Evolutionary conservation across 2,329 filamentous ascomycete genomes (phyloP).

Genomic region (Sporothrix globosa): DNA sequence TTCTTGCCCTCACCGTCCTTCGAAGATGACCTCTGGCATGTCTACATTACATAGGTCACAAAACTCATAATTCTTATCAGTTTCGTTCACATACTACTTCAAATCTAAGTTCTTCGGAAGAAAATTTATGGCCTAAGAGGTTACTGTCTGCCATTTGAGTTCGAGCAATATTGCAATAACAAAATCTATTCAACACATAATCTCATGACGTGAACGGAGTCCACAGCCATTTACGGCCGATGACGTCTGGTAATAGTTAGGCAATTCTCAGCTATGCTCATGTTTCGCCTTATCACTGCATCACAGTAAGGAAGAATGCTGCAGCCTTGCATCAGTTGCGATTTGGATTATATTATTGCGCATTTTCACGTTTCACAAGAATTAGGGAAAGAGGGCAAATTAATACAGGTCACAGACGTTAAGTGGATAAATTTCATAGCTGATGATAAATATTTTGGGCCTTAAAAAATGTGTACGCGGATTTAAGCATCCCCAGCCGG

Average conservation of each 20-base stretch:
- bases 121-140: not conserved
- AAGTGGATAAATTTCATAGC: slow-evolving; percentile 20
- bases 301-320: not conserved
- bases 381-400: slow-evolving; percentile 21
- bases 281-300: not conserved
- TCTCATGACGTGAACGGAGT: too few species aligned
- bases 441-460: not conserved
- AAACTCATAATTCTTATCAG: not conserved
- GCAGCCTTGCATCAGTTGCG: slow-evolving; percentile 7
- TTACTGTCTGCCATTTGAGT: not conserved
- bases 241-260: too few species aligned
- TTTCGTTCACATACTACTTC: not conserved
- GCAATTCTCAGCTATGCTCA: not conserved
- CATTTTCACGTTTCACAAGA: slow-evolving; percentile 7
- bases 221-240: too few species aligned
- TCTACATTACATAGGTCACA: not conserved
- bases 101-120: not conserved
- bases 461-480: not conserved
- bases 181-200: too few species aligned
- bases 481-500: not conserved
- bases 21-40: not conserved
- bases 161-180: not conserved
- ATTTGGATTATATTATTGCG: not conserved
- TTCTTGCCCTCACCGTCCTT: too few species aligned
- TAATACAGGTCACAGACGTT: not conserved